Evolutionary conservation across 352 stramenopile genomes (phyloP), one percentile per base, ranked within the genome.

Genomic region (Phytophthora europaea): DNA sequence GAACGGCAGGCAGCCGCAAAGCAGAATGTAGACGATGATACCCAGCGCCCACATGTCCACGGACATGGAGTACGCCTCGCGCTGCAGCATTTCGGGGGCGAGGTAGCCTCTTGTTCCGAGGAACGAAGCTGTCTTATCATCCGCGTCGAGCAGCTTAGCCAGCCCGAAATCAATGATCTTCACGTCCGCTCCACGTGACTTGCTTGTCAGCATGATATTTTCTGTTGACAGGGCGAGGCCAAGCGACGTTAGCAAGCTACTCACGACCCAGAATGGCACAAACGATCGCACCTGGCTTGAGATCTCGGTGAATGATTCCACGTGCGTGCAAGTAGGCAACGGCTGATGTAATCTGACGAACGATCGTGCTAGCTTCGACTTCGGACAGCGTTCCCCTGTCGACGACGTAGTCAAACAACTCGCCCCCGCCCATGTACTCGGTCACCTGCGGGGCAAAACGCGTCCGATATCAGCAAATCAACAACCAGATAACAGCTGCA

Each of bases 111-210:
- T 70, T 18, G 90, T 97, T 67, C 90, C 90, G 0, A 97, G 67
- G 56, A 97, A 97, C 51, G 90, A 96, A 18, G 85, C 81, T 1
- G 90, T 95, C 53, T 89, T 94, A 67, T 90, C 85, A 38, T 97
- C 80, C 26, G 91, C 85, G 22, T 95, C 82, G 48, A 98, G 77
- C 50, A 98, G 76, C 82, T 99, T 99, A 2, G 93, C 95, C 7
- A 99, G 81, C 3, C 98, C 98, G 89, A 99, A 99, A 80, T 99
- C 98, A 70, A 99, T 99, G 65, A 99, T 99, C 82, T 99, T 99
- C 12, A 99, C 86, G 40, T 92, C 79, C 15, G 92, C 85, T 28
- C 86, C 83, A 9, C 81, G 81, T n/a, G 86, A 87, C 68, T 94
- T 93, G 65, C 80, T 92, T 33, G 89, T 95, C 47, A 97, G 72